phyloP scores from a whole-genome alignment of 805 yeast genomes.

The Candida parachauliodes region DNA sequence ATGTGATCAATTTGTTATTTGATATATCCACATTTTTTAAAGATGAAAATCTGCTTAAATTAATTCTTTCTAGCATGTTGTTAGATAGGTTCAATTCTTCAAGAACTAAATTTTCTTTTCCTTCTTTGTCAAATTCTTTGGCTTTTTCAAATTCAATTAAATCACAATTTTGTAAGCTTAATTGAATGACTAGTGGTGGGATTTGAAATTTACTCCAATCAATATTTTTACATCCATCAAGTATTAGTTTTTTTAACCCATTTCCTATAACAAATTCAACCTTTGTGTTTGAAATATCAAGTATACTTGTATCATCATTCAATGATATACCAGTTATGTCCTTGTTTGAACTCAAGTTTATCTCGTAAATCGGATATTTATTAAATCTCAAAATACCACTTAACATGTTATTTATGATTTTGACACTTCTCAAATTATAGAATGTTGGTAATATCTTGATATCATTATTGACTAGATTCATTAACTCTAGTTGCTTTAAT shows the following conservation, averaged over 20 bases:
- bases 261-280: slow-evolving; percentile 4
- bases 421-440: not conserved
- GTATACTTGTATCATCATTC: not conserved
- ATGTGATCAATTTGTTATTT: slow-evolving; percentile 3
- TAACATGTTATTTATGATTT: slow-evolving; percentile 3
- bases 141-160: slow-evolving; percentile 3
- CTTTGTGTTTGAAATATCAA: slow-evolving; percentile 7
- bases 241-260: slow-evolving; percentile 6
- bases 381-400: slow-evolving; percentile 3
- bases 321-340: not conserved
- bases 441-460: slow-evolving; percentile 1
- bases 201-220: slow-evolving; percentile 5
- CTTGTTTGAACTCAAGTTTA: slow-evolving; percentile 4
- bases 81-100: slow-evolving; percentile 6
- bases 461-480: slow-evolving; percentile 6
- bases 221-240: slow-evolving; percentile 9
- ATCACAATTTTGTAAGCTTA: slow-evolving; percentile 7
- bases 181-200: slow-evolving; percentile 6
- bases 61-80: slow-evolving; percentile 4
- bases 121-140: too few species aligned
- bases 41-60: not conserved
- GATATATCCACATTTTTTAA: slow-evolving; percentile 8
- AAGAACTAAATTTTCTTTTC: not conserved
- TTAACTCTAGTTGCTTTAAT: slow-evolving; percentile 1
- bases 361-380: slow-evolving; percentile 1